Conservation (phyloP, 768 basidiomycete species). For the Amylocystis lapponica region DNA sequence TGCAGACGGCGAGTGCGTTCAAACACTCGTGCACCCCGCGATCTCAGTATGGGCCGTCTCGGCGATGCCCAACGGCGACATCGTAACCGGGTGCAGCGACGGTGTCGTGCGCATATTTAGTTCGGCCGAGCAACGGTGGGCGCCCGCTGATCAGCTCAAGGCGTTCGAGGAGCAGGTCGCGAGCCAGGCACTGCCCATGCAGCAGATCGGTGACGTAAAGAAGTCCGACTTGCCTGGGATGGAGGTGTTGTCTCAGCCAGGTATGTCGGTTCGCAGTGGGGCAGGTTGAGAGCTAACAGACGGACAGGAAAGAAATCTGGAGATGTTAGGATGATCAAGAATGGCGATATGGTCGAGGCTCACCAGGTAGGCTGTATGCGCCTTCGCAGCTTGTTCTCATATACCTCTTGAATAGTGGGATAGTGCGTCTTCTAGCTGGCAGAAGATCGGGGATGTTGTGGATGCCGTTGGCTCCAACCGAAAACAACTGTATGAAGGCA, state of each 20-base stretch:
- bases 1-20: slow-evolving; percentile 79
- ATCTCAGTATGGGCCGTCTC: slow-evolving; percentile 97
- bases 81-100: slow-evolving; percentile 90
- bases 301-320: slow-evolving; percentile 81
- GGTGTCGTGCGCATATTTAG: slow-evolving; percentile 85
- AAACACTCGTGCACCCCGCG: slow-evolving; percentile 88
- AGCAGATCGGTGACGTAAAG: slow-evolving; percentile 90
- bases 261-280: slow-evolving; percentile 34
- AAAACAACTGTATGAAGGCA: slow-evolving; percentile 88
- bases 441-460: slow-evolving; percentile 93
- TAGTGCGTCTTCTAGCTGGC: slow-evolving; percentile 59
- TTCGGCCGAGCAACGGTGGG: slow-evolving; percentile 65
- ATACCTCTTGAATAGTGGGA: slow-evolving; percentile 71
- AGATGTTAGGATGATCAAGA: slow-evolving; percentile 88
- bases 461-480: slow-evolving; percentile 89
- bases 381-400: not conserved
- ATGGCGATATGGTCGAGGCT: slow-evolving; percentile 77
- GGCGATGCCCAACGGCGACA: slow-evolving; percentile 83
- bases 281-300: slow-evolving; percentile 1
- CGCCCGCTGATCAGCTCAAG: slow-evolving; percentile 55
- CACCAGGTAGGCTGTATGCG: slow-evolving; percentile 58
- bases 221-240: slow-evolving; percentile 82
- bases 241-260: slow-evolving; percentile 73
- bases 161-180: slow-evolving; percentile 73
- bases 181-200: slow-evolving; percentile 72